These are phyloP conservation scores for Penicillium crustosum DNA, from an alignment of 2,329 filamentous ascomycete species.

Conservation along the genomic window DNA sequence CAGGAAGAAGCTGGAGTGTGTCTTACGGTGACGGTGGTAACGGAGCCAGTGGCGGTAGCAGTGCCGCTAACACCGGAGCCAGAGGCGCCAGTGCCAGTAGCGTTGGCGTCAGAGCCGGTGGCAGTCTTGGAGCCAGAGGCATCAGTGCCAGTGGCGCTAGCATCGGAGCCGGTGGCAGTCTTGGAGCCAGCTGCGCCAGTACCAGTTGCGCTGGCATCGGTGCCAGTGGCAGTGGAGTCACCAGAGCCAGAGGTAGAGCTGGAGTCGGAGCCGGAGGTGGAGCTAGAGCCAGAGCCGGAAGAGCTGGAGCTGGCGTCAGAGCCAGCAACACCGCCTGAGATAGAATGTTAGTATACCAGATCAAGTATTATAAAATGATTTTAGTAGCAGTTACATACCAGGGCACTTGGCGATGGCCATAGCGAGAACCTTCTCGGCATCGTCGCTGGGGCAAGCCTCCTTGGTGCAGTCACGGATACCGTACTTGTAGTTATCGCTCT, in stretches of 20 bases:
- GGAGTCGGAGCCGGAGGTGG: neutral
- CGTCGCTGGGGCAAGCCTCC: constrained; percentile 44
- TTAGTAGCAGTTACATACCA: constrained; percentile 16
- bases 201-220: neutral
- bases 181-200: neutral
- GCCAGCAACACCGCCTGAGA: constrained; percentile 14
- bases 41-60: constrained; percentile 15
- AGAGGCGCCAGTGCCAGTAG: constrained; percentile 5
- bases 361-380: neutral
- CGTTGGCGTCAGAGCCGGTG: constrained; percentile 10
- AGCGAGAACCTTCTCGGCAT: constrained; percentile 33
- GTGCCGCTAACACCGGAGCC: constrained; percentile 7
- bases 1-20: too few relatives aligned
- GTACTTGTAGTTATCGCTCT: constrained; percentile 41
- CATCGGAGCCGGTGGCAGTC: neutral
- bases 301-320: constrained; percentile 7
- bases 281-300: neutral
- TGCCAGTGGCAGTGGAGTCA: neutral
- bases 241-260: neutral
- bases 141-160: neutral
- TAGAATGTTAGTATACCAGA: constrained; percentile 6
- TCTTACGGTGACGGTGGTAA: neutral
- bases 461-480: constrained; percentile 50
- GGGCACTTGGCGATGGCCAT: constrained; percentile 41
- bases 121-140: constrained; percentile 15